These are phyloP conservation scores for Gossypium ekmanianum DNA, from an alignment of 345 rosid genomes.

Conservation along the genomic window DNA sequence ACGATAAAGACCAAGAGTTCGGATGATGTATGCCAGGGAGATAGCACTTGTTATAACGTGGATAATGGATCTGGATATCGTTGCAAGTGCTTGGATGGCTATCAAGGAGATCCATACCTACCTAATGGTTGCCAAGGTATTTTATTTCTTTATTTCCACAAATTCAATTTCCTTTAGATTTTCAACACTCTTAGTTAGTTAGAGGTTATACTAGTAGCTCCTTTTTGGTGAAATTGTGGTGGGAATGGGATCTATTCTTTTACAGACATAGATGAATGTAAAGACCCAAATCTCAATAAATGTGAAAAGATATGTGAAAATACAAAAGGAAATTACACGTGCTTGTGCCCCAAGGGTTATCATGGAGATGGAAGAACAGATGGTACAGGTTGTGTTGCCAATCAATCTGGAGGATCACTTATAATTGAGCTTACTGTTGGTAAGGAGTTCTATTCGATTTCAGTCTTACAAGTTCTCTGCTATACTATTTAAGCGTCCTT, in stretches of 20 bases:
- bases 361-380: not conserved
- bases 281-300: not conserved
- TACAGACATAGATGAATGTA: constrained; percentile 23
- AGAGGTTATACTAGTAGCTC: not conserved
- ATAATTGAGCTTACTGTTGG: not conserved
- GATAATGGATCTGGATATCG: constrained; percentile 14
- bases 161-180: not conserved
- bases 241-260: not conserved
- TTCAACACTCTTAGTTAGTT: not conserved
- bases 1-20: not conserved
- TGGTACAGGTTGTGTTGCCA: constrained; percentile 6
- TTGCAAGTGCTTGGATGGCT: constrained; percentile 16
- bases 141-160: not conserved
- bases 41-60: not conserved
- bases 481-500: not conserved
- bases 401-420: not conserved
- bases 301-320: constrained; percentile 19
- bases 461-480: not conserved
- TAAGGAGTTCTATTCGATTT: not conserved
- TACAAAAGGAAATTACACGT: constrained; percentile 7
- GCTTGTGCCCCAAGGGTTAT: constrained; percentile 17
- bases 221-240: not conserved
- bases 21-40: not conserved
- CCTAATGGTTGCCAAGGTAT: constrained; percentile 17
- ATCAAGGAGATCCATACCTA: constrained; percentile 2